A percentile compares a stretch with the other conserved stretches of the same genome.
phyloP scores from a whole-genome alignment of 1,284 basidiomycete genomes.

The Thelephora terrestris region DNA sequence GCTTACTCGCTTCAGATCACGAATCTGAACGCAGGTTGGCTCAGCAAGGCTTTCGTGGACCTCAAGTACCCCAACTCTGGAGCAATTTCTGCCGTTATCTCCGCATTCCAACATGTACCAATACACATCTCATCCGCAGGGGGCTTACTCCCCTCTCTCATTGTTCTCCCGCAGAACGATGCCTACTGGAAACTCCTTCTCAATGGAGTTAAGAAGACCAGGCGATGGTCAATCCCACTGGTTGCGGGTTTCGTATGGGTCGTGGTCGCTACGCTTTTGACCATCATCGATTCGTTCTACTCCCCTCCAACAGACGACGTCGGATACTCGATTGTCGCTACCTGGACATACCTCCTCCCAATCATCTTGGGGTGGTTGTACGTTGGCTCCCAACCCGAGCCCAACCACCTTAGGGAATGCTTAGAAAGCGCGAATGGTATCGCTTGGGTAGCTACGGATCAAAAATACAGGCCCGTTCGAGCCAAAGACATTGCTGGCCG shows the following conservation, averaged over 20 bases:
- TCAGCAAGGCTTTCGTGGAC: background rate
- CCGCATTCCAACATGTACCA: background rate
- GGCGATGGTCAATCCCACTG: background rate
- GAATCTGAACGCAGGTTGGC: background rate
- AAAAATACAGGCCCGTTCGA: background rate
- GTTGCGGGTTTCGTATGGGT: background rate
- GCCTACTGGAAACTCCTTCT: background rate
- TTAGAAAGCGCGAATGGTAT: background rate
- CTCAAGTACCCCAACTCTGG: background rate
- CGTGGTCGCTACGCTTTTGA: background rate
- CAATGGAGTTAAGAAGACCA: background rate
- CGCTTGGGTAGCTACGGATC: background rate
- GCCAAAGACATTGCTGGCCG: background rate
- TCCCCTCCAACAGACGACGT: background rate
- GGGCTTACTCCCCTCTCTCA: background rate
- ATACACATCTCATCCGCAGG: background rate
- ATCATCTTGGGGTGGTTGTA: background rate
- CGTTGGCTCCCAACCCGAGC: background rate
- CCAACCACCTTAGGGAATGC: background rate
- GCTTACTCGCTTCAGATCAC: background rate
- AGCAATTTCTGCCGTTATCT: background rate
- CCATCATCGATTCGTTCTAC: background rate
- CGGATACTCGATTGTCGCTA: background rate
- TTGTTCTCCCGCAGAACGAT: background rate
- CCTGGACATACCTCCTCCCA: background rate